phyloP scores from a whole-genome alignment of 352 stramenopile genomes.

The Pythium insidiosum region DNA sequence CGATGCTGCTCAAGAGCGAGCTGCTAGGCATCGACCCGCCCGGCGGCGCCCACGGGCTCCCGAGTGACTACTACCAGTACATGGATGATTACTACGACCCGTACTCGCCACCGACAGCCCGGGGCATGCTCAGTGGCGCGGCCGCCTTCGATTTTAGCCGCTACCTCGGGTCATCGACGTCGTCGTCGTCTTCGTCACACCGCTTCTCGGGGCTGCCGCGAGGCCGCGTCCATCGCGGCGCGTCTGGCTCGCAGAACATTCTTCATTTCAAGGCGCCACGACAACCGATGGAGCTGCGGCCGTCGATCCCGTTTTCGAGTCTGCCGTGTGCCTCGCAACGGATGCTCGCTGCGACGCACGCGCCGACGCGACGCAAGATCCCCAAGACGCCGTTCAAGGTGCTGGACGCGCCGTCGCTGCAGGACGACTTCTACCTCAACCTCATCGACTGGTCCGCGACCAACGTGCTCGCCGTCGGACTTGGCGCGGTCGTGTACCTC shows the following conservation, averaged over 20 bases:
- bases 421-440: conserved; percentile 99
- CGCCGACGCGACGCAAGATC: conserved; percentile 60
- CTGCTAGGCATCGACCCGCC: conserved; percentile 55
- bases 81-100: conserved; percentile 9
- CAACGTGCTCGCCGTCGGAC: conserved; percentile 94
- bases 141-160: conserved; percentile 13
- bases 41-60: conserved; percentile 8
- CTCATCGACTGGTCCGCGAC: conserved; percentile 95
- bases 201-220: no score
- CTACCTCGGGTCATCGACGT: conserved; percentile 13
- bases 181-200: conserved; percentile 21
- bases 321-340: conserved; percentile 29
- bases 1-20: conserved; percentile 73
- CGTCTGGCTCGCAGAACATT: conserved; percentile 57
- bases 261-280: conserved; percentile 63
- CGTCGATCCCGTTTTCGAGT: conserved; percentile 33
- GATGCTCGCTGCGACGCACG: conserved; percentile 6
- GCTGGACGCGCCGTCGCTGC: conserved; percentile 92
- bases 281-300: conserved; percentile 49
- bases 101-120: conserved; percentile 15
- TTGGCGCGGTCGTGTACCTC: conserved; percentile 92
- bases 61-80: conserved; percentile 18
- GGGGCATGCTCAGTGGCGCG: conserved; percentile 14
- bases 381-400: conserved; percentile 95
- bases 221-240: no score